phyloP scores from a whole-genome alignment of 2,329 filamentous ascomycete genomes.

The Pezicula carpinea region DNA sequence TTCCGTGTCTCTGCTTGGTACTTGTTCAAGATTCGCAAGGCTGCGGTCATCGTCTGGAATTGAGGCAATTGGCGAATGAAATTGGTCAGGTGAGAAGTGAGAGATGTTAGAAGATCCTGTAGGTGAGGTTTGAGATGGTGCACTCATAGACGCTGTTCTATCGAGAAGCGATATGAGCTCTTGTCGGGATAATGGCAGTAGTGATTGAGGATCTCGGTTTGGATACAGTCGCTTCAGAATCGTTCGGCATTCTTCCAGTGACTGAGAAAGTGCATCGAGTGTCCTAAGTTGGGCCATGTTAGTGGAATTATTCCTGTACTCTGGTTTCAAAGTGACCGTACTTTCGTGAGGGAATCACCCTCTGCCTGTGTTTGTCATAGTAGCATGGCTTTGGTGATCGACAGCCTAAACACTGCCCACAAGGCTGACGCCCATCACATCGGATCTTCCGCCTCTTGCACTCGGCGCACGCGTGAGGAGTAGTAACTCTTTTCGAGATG shows the following conservation, averaged over 20 bases:
- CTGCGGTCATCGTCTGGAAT: constrained; percentile 42
- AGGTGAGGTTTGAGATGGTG: constrained; percentile 40
- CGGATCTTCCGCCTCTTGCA: constrained; percentile 80
- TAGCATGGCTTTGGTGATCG: constrained; percentile 74
- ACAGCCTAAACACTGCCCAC: constrained; percentile 78
- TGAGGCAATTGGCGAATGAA: constrained; percentile 44
- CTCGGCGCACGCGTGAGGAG: constrained; percentile 65
- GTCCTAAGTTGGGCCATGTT: constrained; percentile 36
- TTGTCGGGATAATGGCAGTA: constrained; percentile 51
- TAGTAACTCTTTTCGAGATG: constrained; percentile 47
- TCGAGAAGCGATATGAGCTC: constrained; percentile 55
- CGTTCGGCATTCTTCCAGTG: constrained; percentile 59
- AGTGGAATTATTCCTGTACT: constrained; percentile 11
- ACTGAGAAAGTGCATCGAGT: constrained; percentile 59
- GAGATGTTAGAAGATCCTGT: constrained; percentile 52
- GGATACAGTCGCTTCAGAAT: constrained; percentile 61
- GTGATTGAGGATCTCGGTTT: constrained; percentile 45
- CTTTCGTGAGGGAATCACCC: constrained; percentile 75
- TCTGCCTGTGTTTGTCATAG: constrained; percentile 75
- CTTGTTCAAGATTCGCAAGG: constrained; percentile 57
- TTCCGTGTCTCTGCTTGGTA: constrained; percentile 59
- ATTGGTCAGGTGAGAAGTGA: constrained; percentile 39
- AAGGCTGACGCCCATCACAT: constrained; percentile 77
- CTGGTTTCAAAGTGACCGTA: constrained; percentile 35
- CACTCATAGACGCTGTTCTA: constrained; percentile 27